Base-by-base conservation (phyloP, 2,329 filamentous ascomycete species). In the Verticillium tricorpus region DNA sequence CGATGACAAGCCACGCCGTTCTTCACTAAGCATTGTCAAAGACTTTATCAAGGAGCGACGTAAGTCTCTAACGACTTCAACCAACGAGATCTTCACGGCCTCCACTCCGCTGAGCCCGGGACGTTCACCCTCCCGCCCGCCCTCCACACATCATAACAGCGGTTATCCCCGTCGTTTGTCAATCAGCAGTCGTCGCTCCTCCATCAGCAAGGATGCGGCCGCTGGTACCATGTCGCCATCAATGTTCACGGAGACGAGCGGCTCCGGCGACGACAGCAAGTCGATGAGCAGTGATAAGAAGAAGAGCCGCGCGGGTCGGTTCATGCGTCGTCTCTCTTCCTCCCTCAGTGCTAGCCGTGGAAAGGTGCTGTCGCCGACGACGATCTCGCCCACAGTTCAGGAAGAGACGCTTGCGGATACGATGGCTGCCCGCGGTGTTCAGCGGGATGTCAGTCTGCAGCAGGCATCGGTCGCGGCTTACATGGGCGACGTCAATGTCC, bases 401-500 rank as follows among this genome's bases (percentile, higher is more conserved):
- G 82, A 82, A 69, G 83, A 85, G 67, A 76, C 79, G 50, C 68
- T 72, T 9, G 73, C 64, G 37, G 70, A 70, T 15, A 64, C 68
- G 5, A 61, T 61, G 15, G 60, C 62, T 4, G 50, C 64, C 2
- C 57, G 61, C 9, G 19, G 45, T 25, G 19, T 28, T 22, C 9
- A 19, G 7, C 45, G 45, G 11, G 45, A 14, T 22, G 55, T 68
- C 25, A 7, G 70, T 67, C 32, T 73, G 70, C 19, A 75, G 70
- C 62, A 71, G 22, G 69, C 77, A 0, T 76, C 74, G 57, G 78
- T 87, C 59, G 82, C 89, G 31, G 82, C 91, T 3, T 88, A 89
- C 64, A 84, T 96, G 74, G 92, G 93, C 57, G 92, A 97, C 70
- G 89, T 99, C 65, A 98, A 99, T 69, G 91, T 98, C 12, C 95